Evolutionary conservation across 805 yeast species (phyloP).

Genomic region (Candida multigemmis): DNA sequence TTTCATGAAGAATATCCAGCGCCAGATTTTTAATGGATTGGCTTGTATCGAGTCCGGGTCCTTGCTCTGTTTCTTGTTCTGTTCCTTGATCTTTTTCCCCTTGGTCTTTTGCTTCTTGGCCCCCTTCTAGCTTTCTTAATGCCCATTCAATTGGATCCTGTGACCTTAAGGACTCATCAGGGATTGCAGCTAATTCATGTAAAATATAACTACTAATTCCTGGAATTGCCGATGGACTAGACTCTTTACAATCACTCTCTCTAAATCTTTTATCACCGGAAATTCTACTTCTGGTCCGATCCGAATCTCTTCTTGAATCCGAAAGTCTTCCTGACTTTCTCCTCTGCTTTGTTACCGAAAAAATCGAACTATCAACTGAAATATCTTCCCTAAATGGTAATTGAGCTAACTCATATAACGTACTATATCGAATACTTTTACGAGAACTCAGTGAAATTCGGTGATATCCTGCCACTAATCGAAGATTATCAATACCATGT

Average conservation of each 20-base stretch:
- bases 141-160: conserved; percentile 72
- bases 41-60: neutral
- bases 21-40: conserved; percentile 1
- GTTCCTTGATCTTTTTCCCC: conserved; percentile 7
- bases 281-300: conserved; percentile 1
- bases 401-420: conserved; percentile 30
- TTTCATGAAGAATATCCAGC: conserved; percentile 25
- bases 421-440: conserved; percentile 26
- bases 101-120: conserved; percentile 10
- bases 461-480: conserved; percentile 18
- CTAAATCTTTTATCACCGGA: conserved; percentile 2
- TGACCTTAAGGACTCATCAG: conserved; percentile 60
- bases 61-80: conserved; percentile 6
- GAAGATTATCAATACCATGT: conserved; percentile 37
- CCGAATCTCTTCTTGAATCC: too few species aligned
- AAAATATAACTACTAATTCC: conserved; percentile 33
- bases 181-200: conserved; percentile 68
- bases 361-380: conserved; percentile 22
- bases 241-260: conserved; percentile 1
- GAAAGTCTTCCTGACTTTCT: neutral
- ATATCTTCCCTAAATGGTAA: conserved; percentile 24
- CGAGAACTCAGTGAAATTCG: too few species aligned
- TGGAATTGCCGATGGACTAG: conserved; percentile 45
- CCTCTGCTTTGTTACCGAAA: conserved; percentile 14
- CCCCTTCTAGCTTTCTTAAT: conserved; percentile 72